Evolutionary conservation across 2,329 filamentous ascomycete genomes (phyloP), one percentile per base, ranked within the genome.

Genomic region (Alternaria dauci): DNA sequence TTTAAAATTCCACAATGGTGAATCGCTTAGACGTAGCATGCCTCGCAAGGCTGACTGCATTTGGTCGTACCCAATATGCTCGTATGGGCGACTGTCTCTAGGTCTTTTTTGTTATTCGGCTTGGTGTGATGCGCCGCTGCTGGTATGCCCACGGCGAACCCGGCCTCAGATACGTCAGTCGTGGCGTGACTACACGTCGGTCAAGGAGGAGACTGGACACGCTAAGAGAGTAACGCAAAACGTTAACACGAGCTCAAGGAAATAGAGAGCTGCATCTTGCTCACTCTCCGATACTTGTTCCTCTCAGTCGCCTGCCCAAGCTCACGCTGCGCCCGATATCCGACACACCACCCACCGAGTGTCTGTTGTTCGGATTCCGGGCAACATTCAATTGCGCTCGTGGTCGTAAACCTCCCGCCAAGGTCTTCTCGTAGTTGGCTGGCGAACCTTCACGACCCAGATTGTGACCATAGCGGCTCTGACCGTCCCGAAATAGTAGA

Each of bases 271-370:
- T 63, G 55, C 59, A 43, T 25, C 52, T 51, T 66, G 64, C 67
- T 77, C 73, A 78, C 68, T 78, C 72, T 61, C 71, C 76, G 39
- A 67, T 73, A 55, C 68, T 72, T 28, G 67, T 68, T 44, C 74
- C 75, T 42, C 75, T 67, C 42, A 69, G 25, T 25, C 75, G 68
- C 44, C 74, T 69, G 14, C 66, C 71, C 38, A 78, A 42, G 51
- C 71, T 77, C 30, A 69, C 70, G 34, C 58, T 75, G n/a, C 75
- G 71, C 8, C 62, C 66, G 4, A 78, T 62, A 14, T 72, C 70
- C 8, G 65, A 52, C 12, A 70, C 67, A 11, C 71, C 70, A 18
- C 71, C 71, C 8, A 74, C 68, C 11, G 74, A 75, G 38, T 73
- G 71, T 52, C 74, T 63, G 43, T 74, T 75, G 52, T 63, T 72